These are phyloP conservation scores for Setaria italica DNA, from an alignment of 202 grass and related monocot species.

Conservation along the genomic window DNA sequence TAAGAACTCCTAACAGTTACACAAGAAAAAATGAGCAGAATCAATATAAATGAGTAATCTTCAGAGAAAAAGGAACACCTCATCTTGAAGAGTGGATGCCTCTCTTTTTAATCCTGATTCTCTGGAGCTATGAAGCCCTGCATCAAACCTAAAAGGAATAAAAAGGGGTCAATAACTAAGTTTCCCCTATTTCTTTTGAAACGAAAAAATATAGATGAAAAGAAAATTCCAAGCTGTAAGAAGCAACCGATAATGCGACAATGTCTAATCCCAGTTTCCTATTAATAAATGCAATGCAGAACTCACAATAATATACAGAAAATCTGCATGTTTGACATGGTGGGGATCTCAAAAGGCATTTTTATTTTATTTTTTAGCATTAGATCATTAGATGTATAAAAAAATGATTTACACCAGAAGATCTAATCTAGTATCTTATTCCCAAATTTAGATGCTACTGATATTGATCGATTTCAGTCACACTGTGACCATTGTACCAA, in stretches of 20 bases:
- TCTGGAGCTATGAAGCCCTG: constrained; percentile 60
- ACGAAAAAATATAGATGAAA: not conserved
- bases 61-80: constrained; percentile 62
- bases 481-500: constrained; percentile 12
- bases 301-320: constrained; percentile 32
- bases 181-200: not conserved
- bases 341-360: constrained; percentile 5
- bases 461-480: constrained; percentile 6
- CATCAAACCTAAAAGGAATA: constrained; percentile 59
- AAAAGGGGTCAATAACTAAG: constrained; percentile 29
- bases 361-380: not conserved
- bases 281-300: constrained; percentile 36
- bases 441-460: constrained; percentile 23
- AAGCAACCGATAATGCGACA: not conserved
- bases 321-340: not conserved
- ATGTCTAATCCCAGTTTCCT: constrained; percentile 1
- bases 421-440: constrained; percentile 16
- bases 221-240: constrained; percentile 16
- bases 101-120: constrained; percentile 74
- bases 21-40: constrained; percentile 31
- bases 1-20: constrained; percentile 22
- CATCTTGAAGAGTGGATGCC: constrained; percentile 90
- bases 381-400: constrained; percentile 13
- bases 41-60: constrained; percentile 4
- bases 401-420: not conserved